Evolutionary conservation across 2,329 filamentous ascomycete genomes (phyloP).

Genomic region (Cercospora sp.): DNA sequence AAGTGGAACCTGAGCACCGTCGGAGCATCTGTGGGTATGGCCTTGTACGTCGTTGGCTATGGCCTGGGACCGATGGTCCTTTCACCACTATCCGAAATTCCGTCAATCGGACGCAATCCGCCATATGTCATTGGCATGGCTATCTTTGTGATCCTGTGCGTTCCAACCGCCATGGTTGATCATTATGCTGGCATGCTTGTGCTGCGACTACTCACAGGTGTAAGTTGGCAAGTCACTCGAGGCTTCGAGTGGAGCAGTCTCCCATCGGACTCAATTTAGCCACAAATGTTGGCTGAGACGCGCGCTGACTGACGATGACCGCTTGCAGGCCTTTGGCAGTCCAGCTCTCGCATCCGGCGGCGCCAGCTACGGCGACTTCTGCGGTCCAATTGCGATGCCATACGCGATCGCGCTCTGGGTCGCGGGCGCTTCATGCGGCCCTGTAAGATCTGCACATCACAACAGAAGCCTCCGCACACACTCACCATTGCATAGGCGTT

Average conservation of each 20-base stretch:
- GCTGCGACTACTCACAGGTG: conserved; percentile 62
- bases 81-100: conserved; percentile 67
- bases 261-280: background rate
- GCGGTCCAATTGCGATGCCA: conserved; percentile 44
- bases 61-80: conserved; percentile 65
- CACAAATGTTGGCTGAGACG: background rate
- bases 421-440: conserved; percentile 45
- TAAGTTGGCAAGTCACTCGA: conserved; percentile 34
- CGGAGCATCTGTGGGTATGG: conserved; percentile 58
- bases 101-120: conserved; percentile 65
- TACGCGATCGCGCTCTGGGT: conserved; percentile 48
- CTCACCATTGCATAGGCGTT: conserved; percentile 44
- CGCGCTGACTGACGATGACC: background rate
- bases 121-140: conserved; percentile 68
- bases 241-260: background rate
- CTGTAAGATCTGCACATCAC: conserved; percentile 24
- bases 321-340: conserved; percentile 53
- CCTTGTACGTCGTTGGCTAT: conserved; percentile 51
- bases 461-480: background rate
- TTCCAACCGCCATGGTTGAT: conserved; percentile 63
- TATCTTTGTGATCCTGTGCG: conserved; percentile 66
- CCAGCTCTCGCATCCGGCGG: conserved; percentile 63
- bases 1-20: conserved; percentile 52
- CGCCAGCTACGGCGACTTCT: conserved; percentile 58
- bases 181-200: conserved; percentile 63